phyloP scores from a whole-genome alignment of 352 stramenopile species.

The Globisporangium abappressorium region DNA sequence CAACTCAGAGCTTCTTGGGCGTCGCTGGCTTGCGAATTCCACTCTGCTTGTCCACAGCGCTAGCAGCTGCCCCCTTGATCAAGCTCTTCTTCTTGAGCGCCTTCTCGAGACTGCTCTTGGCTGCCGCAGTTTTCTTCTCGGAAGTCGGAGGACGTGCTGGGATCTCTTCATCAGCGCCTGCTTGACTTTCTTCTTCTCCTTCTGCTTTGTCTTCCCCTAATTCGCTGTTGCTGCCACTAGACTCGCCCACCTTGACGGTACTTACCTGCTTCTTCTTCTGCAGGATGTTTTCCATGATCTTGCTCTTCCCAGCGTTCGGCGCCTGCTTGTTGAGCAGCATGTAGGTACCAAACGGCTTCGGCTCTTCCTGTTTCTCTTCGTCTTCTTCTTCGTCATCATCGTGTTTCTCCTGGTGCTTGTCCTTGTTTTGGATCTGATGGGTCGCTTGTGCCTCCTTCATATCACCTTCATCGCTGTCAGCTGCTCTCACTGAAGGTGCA shows the following conservation, averaged over 20 bases:
- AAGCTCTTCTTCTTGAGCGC: slow-evolving; percentile 44
- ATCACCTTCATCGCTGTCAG: neutral
- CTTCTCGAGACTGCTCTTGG: slow-evolving; percentile 41
- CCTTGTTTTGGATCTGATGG: neutral
- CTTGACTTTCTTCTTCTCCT: no score
- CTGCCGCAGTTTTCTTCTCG: slow-evolving; percentile 17
- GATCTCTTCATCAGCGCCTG: no score
- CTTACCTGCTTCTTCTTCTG: slow-evolving; percentile 22
- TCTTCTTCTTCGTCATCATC: slow-evolving; percentile 3
- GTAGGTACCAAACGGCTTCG: slow-evolving; percentile 34
- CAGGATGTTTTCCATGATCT: slow-evolving; percentile 34
- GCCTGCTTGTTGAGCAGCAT: slow-evolving; percentile 43
- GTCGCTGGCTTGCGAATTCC: slow-evolving; percentile 7
- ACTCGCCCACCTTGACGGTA: neutral
- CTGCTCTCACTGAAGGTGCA: neutral
- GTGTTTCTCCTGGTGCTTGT: neutral
- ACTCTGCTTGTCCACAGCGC: neutral
- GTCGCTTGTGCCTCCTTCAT: neutral
- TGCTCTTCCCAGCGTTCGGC: slow-evolving; percentile 29
- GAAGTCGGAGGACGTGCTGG: no score
- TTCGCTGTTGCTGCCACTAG: neutral
- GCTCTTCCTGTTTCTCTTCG: slow-evolving; percentile 13
- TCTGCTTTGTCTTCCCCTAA: neutral
- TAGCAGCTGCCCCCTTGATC: neutral
- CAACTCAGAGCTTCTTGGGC: slow-evolving; percentile 14